Conservation (phyloP, 2,329 filamentous ascomycete genomes). For the Geoglossum cookeanum region DNA sequence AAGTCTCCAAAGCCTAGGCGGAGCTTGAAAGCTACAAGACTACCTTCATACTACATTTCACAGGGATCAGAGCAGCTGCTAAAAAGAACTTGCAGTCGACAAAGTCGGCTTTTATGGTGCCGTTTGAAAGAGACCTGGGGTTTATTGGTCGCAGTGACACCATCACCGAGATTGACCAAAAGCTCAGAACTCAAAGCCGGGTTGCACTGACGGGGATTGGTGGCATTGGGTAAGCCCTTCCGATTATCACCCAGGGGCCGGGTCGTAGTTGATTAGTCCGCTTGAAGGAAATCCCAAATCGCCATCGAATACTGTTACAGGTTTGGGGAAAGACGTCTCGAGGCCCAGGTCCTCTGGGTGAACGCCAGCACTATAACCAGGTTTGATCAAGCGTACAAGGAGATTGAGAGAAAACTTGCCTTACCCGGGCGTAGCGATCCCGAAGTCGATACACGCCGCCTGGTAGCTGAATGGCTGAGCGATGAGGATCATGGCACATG, state of each 20-base stretch:
- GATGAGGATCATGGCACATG: conserved; percentile 5
- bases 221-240: conserved; percentile 9
- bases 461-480: conserved; percentile 6
- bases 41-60: not conserved
- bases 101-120: conserved; percentile 1
- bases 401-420: conserved; percentile 7
- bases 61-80: not conserved
- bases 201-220: conserved; percentile 10
- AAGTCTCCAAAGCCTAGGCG: not conserved
- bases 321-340: conserved; percentile 5
- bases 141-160: conserved; percentile 9
- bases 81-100: not conserved
- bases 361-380: conserved; percentile 6
- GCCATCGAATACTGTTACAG: conserved; percentile 11
- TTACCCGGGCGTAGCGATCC: conserved; percentile 7
- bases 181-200: conserved; percentile 5
- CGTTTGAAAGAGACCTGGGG: conserved; percentile 7
- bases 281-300: conserved; percentile 9
- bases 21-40: not conserved
- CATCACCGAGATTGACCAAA: conserved; percentile 7
- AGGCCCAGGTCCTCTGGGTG: conserved; percentile 9
- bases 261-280: not conserved
- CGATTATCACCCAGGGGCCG: not conserved
- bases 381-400: conserved; percentile 9
- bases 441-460: conserved; percentile 1